Base-by-base conservation (phyloP, 208 protist genomes). In the Trypanosoma cruzi region DNA sequence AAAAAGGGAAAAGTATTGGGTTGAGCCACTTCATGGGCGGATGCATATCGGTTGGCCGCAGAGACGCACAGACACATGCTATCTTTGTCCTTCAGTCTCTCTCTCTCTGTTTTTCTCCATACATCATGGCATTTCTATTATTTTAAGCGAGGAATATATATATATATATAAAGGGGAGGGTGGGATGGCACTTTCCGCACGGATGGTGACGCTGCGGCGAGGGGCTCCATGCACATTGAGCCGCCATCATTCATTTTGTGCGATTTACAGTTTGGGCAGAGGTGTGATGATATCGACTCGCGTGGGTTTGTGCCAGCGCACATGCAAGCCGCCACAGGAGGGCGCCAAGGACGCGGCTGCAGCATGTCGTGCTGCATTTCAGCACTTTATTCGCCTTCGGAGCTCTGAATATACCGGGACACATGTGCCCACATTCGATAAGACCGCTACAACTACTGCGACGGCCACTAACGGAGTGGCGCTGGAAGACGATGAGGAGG, bases 381-480 rank as follows among this genome's bases (percentile, higher is more conserved):
- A 61, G 6, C n/a, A 62, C 16, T 71, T 63, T 32, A 64, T 71
- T 8, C 54, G 29, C 46, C 14, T 42, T 32, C 54, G 61, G 24
- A 71, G 32, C 46, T 28, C 55, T 4, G 42, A 53, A n/a, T 71
- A 60, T 28, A 63, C 55, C n/a, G 44, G 65, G n/a, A 14, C 20
- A 8, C 28, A 20, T 16, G 13, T 16, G 40, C 34, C 62, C 11
- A 44, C 42, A 29, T 26, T 5, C 22, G 26, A 26, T 42, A 34
- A 4, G 4, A 5, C 34, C 1, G 46, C 34, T 6, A 7, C 31
- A 5, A 13, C 32, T 0, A 4, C n/a, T 11, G 46, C 34, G 4
- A 7, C 31, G 8, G 29, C 32, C 2, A 4, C n/a, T 11, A 7
- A 61, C 26, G 34, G 18, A 14, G 40, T 20, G 40, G 40, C 40